Percentiles rank a stretch among this genome's conserved stretches.
Evolutionary conservation across 2,329 filamentous ascomycete genomes (phyloP).

Genomic region (Exophiala xenobiotica): DNA sequence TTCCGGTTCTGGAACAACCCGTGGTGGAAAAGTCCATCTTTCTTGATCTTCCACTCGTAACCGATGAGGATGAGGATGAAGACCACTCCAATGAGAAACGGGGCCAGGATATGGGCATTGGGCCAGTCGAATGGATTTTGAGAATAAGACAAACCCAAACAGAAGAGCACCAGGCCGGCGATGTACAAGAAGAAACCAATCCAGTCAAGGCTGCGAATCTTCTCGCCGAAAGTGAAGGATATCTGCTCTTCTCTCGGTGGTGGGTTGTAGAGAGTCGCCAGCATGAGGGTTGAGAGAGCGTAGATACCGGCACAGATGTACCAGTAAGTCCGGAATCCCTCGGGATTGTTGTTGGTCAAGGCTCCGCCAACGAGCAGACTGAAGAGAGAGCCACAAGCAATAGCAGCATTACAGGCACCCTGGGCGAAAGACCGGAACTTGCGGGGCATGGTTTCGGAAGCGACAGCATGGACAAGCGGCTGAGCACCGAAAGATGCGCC

Average conservation of each 20-base stretch:
- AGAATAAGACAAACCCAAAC: conserved; percentile 72
- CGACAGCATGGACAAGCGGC: conserved; percentile 11
- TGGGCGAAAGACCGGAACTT: conserved; percentile 14
- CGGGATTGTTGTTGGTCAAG: conserved; percentile 1
- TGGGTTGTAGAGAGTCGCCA: conserved; percentile 12
- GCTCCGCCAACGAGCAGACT: conserved; percentile 9
- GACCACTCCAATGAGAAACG: conserved; percentile 49
- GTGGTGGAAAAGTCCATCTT: conserved; percentile 49
- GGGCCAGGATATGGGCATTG: conserved; percentile 49
- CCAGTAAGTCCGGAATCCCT: conserved; percentile 15
- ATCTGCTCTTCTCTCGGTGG: conserved; percentile 8
- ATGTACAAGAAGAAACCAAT: conserved; percentile 64
- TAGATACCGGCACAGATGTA: conserved; percentile 15
- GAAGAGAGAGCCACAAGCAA: conserved; percentile 2
- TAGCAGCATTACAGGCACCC: conserved; percentile 4
- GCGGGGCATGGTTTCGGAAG: conserved; percentile 13
- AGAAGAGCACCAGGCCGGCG: conserved; percentile 86
- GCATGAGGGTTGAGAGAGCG: background rate
- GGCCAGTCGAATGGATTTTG: conserved; percentile 55
- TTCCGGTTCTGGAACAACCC: conserved; percentile 57
- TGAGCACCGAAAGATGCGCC: conserved; percentile 5
- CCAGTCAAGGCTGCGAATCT: background rate
- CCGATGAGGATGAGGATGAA: conserved; percentile 46
- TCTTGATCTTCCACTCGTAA: conserved; percentile 57
- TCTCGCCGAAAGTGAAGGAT: background rate